Evolutionary conservation across 768 basidiomycete species (phyloP).

Genomic region (Suillus alpinus): DNA sequence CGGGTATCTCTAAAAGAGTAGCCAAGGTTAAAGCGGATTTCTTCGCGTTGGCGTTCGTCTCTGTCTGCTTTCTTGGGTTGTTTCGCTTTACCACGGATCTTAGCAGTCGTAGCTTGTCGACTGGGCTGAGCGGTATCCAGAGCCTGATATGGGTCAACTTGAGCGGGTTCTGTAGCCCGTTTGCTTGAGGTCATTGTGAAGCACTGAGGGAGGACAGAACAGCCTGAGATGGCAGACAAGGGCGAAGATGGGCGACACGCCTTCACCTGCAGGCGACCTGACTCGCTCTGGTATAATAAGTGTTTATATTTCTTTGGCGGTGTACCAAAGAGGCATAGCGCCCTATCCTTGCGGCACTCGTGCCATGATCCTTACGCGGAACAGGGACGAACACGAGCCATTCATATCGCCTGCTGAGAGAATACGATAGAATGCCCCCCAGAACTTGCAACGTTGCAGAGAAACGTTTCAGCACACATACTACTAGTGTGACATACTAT

Average conservation of each 20-base stretch:
- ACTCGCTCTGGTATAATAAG: constrained; percentile 26
- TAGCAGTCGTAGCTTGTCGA: constrained; percentile 44
- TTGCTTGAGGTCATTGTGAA: constrained; percentile 35
- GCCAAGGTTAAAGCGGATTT: constrained; percentile 32
- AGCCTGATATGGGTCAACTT: constrained; percentile 53
- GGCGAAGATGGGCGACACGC: constrained; percentile 36
- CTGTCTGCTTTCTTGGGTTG: constrained; percentile 44
- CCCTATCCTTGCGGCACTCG: constrained; percentile 1
- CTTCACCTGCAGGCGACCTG: constrained; percentile 32
- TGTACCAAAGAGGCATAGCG: constrained; percentile 18
- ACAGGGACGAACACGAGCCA: constrained; percentile 1
- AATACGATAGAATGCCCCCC: not conserved
- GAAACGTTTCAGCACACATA: not conserved
- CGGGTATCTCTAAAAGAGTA: constrained; percentile 28
- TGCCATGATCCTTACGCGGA: not conserved
- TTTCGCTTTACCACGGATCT: constrained; percentile 30
- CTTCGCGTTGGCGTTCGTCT: constrained; percentile 43
- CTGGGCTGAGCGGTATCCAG: constrained; percentile 54
- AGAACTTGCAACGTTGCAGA: not conserved
- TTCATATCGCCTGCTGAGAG: constrained; percentile 2
- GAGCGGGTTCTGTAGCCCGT: constrained; percentile 28
- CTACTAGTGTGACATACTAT: not conserved
- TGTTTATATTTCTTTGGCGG: constrained; percentile 30
- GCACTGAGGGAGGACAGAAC: constrained; percentile 31
- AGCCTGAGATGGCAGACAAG: constrained; percentile 33